Evolutionary conservation across 140 eudicot species (phyloP), one percentile per base, ranked within the genome.

Genomic region (Ambrosia hybrid): DNA sequence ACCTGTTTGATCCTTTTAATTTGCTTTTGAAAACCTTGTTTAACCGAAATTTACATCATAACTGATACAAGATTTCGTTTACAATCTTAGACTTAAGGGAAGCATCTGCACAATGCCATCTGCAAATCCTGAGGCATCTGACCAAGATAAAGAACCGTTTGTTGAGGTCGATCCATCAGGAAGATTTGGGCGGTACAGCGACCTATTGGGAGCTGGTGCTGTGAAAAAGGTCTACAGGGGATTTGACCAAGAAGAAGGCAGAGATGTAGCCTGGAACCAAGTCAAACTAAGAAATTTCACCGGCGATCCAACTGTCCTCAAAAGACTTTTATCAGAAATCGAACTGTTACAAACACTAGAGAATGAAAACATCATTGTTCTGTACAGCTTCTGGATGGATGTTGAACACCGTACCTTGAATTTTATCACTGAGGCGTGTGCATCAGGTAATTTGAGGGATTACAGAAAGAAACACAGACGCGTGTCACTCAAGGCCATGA

Each of bases 401-500:
- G 4, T 5, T 68, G 60, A 68, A 13, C 5, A 68, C n/a, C 49
- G 38, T 33, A 51, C 58, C 26, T 48, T 68, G 46, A 68, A 68
- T 30, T 68, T 68, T n/a, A 68, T 68, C 37, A 68, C 73, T 13
- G 61, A 68, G 59, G 73, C 59, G 14, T 68, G 73, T 51, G 73
- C 55, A 11, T 68, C 73, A 3, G 73, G 73, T 43, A 48, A 48
- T 48, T 48, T 48, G 53, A 48, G 53, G 53, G 53, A 48, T 48
- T 48, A 48, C 14, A 65, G 73, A 43, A 68, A 49, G 59, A 68
- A 30, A 68, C 73, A 68, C 12, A 68, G 36, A n/a, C 59, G 73
- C 9, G 73, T 65, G 21, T 68, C 73, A 2, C 41, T 68, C 11
- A 51, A 30, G 15, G 73, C 58, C 2, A 48, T 68, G 55, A 68